A percentile compares a stretch with the other conserved stretches of the same genome.
Conservation (phyloP, 768 basidiomycete species). For the Amanita thiersii region DNA sequence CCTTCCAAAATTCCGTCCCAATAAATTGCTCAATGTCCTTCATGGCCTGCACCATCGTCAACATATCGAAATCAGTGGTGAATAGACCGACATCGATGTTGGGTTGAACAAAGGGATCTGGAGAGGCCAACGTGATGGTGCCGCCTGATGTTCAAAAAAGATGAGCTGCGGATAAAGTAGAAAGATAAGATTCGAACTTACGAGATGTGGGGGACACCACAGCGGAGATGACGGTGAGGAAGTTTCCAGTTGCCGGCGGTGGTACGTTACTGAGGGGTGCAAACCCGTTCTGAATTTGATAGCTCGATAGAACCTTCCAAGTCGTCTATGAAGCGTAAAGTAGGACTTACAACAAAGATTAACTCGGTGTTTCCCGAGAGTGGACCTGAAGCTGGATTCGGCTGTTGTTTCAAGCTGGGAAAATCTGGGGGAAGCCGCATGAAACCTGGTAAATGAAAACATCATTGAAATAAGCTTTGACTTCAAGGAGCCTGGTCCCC, state of each 20-base stretch:
- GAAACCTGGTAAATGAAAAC: slow-evolving; percentile 18
- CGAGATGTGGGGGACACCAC: slow-evolving; percentile 27
- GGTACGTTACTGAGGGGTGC: slow-evolving; percentile 3
- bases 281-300: not conserved
- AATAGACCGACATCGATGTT: slow-evolving; percentile 43
- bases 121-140: slow-evolving; percentile 29
- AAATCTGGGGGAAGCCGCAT: slow-evolving; percentile 20
- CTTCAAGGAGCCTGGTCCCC: too few relatives aligned
- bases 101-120: slow-evolving; percentile 37
- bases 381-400: slow-evolving; percentile 29
- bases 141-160: slow-evolving; percentile 20
- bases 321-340: not conserved
- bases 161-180: not conserved
- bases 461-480: too few relatives aligned
- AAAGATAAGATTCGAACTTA: slow-evolving; percentile 11
- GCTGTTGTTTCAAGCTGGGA: slow-evolving; percentile 18
- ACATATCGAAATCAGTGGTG: slow-evolving; percentile 21
- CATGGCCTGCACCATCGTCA: slow-evolving; percentile 18
- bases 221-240: slow-evolving; percentile 18
- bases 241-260: slow-evolving; percentile 20
- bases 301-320: not conserved
- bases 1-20: slow-evolving; percentile 17
- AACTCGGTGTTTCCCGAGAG: slow-evolving; percentile 26
- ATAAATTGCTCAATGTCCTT: slow-evolving; percentile 17
- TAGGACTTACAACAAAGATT: slow-evolving; percentile 20